Conservation (phyloP, 768 basidiomycete genomes). For the Cystofilobasidium bisporidii region DNA sequence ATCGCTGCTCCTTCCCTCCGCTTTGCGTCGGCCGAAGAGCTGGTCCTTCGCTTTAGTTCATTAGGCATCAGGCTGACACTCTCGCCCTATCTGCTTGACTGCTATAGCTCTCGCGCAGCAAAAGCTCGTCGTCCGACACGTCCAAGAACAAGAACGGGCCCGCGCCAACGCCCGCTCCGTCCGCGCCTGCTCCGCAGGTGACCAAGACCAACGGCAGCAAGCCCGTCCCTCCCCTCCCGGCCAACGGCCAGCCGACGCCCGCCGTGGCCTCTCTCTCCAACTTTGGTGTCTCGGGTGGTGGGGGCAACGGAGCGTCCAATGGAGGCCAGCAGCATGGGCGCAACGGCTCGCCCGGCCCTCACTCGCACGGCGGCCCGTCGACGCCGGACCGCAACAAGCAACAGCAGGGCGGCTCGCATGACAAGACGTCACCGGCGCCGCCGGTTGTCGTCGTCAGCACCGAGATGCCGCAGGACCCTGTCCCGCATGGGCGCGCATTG, state of each 20-base stretch:
- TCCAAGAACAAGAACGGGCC: neutral
- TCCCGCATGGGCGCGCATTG: slow-evolving; percentile 35
- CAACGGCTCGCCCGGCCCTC: neutral
- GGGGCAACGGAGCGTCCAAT: neutral
- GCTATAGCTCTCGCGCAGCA: slow-evolving; percentile 24
- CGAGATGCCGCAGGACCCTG: slow-evolving; percentile 42
- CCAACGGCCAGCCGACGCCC: slow-evolving; percentile 13
- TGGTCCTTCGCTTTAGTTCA: neutral
- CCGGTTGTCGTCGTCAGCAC: slow-evolving; percentile 42
- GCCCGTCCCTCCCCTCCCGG: slow-evolving; percentile 20
- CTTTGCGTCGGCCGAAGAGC: neutral
- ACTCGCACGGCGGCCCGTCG: slow-evolving; percentile 5
- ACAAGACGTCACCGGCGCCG: slow-evolving; percentile 36
- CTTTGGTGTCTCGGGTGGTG: slow-evolving; percentile 2
- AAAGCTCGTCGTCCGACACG: slow-evolving; percentile 18
- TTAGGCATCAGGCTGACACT: no score
- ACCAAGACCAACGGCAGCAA: slow-evolving; percentile 18
- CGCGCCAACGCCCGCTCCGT: neutral
- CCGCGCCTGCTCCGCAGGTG: slow-evolving; percentile 5
- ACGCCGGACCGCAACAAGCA: slow-evolving; percentile 24
- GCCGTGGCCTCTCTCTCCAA: slow-evolving; percentile 13
- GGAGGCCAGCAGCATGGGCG: neutral
- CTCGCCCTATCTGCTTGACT: neutral
- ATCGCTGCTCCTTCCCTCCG: slow-evolving; percentile 6
- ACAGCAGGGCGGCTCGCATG: neutral